Percentiles rank a stretch among this genome's conserved stretches.
Evolutionary conservation across 2,329 filamentous ascomycete genomes (phyloP).

Genomic region (Colletotrichum tropicicola): DNA sequence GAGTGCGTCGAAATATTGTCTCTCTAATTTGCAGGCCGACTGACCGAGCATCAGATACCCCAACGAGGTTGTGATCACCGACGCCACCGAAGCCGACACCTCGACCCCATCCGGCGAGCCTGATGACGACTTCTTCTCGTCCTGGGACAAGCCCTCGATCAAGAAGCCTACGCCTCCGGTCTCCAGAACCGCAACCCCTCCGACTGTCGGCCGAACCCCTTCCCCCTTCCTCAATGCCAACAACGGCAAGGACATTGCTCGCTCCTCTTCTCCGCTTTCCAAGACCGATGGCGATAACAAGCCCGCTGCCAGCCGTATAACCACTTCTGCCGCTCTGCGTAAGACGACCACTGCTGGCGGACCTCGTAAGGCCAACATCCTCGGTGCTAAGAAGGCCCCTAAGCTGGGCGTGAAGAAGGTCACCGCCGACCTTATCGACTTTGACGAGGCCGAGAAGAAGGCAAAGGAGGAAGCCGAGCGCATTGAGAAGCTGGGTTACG

Average conservation of each 20-base stretch:
- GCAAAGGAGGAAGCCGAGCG: slow-evolving; percentile 97
- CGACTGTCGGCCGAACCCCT: slow-evolving; percentile 79
- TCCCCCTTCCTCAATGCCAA: slow-evolving; percentile 91
- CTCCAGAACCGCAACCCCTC: slow-evolving; percentile 88
- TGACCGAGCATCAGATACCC: slow-evolving; percentile 71
- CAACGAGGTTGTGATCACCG: slow-evolving; percentile 84
- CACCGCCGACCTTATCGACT: slow-evolving; percentile 82
- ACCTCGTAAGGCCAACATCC: slow-evolving; percentile 84
- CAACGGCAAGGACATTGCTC: slow-evolving; percentile 75
- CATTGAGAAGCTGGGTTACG: slow-evolving; percentile 94
- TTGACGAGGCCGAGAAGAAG: slow-evolving; percentile 96
- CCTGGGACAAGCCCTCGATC: slow-evolving; percentile 97
- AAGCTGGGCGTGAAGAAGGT: slow-evolving; percentile 97
- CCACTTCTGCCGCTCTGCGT: slow-evolving; percentile 81
- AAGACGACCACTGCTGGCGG: slow-evolving; percentile 73
- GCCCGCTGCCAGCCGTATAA: slow-evolving; percentile 75
- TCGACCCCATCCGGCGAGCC: slow-evolving; percentile 83
- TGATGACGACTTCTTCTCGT: slow-evolving; percentile 97
- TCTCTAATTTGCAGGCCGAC: slow-evolving; percentile 11
- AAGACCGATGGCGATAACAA: slow-evolving; percentile 63
- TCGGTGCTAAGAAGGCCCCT: slow-evolving; percentile 83
- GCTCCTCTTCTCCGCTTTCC: slow-evolving; percentile 84
- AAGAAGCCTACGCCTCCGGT: slow-evolving; percentile 95
- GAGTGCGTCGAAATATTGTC: slow-evolving; percentile 65
- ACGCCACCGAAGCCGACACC: slow-evolving; percentile 71